phyloP scores from a whole-genome alignment of 768 basidiomycete species.

The Inosperma sp. region DNA sequence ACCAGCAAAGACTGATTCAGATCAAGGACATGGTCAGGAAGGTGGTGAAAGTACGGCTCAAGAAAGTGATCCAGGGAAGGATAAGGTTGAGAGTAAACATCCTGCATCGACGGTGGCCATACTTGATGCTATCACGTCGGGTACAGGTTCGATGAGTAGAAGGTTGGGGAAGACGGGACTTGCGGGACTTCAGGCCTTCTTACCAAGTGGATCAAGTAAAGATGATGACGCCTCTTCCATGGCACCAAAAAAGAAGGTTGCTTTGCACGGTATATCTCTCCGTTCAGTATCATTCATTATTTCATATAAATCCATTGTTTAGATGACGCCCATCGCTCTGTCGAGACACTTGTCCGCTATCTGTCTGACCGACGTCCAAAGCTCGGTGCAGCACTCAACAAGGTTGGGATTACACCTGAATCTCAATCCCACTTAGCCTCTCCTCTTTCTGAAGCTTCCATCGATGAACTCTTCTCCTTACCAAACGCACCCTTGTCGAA shows the following conservation, averaged over 20 bases:
- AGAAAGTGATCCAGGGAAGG: not conserved
- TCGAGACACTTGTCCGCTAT: slow-evolving; percentile 87
- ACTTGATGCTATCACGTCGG: slow-evolving; percentile 21
- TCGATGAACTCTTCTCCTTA: slow-evolving; percentile 70
- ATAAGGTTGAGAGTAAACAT: not conserved
- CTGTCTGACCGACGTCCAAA: slow-evolving; percentile 89
- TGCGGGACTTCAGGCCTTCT: slow-evolving; percentile 33
- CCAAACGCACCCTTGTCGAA: slow-evolving; percentile 70
- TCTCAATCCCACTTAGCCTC: slow-evolving; percentile 64
- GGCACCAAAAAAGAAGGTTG: slow-evolving; percentile 30
- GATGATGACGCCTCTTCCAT: slow-evolving; percentile 66
- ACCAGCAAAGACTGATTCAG: slow-evolving; percentile 1
- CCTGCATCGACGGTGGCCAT: slow-evolving; percentile 1
- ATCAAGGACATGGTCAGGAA: not conserved
- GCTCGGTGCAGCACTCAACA: slow-evolving; percentile 68
- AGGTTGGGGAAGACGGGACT: slow-evolving; percentile 50
- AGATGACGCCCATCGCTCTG: slow-evolving; percentile 64
- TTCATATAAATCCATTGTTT: not conserved
- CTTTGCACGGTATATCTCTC: slow-evolving; percentile 27
- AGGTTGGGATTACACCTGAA: slow-evolving; percentile 61
- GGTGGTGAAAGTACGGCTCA: not conserved
- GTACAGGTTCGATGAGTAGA: slow-evolving; percentile 41
- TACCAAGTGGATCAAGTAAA: slow-evolving; percentile 41
- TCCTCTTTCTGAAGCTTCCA: slow-evolving; percentile 65
- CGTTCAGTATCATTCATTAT: not conserved